A percentile compares a stretch with the other conserved stretches of the same genome.
These are phyloP conservation scores for Penicillium sp. DNA, from an alignment of 2,329 filamentous ascomycete genomes.

Conservation along the genomic window DNA sequence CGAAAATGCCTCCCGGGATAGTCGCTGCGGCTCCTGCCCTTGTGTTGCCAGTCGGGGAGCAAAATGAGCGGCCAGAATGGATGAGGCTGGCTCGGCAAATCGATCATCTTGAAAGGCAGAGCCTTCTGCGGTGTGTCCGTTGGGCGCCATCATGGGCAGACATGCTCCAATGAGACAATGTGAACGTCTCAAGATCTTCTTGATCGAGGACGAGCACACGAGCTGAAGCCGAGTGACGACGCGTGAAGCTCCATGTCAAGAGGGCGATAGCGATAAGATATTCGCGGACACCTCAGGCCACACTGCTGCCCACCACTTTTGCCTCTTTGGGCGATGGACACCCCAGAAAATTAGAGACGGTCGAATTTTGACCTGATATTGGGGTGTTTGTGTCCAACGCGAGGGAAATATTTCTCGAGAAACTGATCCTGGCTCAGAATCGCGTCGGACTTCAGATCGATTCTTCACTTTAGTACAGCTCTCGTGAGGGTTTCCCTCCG, in stretches of 20 bases:
- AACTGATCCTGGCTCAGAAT: too few species aligned
- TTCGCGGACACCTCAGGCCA: slow-evolving; percentile 20
- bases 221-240: slow-evolving; percentile 1
- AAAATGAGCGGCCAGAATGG: slow-evolving; percentile 80
- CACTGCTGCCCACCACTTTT: slow-evolving; percentile 1
- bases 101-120: slow-evolving; percentile 17
- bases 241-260: not conserved
- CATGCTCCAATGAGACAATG: slow-evolving; percentile 7
- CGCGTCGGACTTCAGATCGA: too few species aligned
- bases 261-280: slow-evolving; percentile 7
- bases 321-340: not conserved
- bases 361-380: too few species aligned
- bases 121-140: slow-evolving; percentile 16
- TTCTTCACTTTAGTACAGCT: too few species aligned
- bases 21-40: slow-evolving; percentile 54
- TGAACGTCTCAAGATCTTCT: not conserved
- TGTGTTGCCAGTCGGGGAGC: slow-evolving; percentile 71
- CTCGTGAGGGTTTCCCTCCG: too few species aligned
- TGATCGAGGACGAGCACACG: not conserved
- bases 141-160: slow-evolving; percentile 21
- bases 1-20: slow-evolving; percentile 68
- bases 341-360: not conserved
- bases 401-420: too few species aligned
- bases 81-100: slow-evolving; percentile 48
- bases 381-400: too few species aligned